Base-by-base conservation (phyloP, 2,329 filamentous ascomycete species). In the Biscogniauxia marginata region DNA sequence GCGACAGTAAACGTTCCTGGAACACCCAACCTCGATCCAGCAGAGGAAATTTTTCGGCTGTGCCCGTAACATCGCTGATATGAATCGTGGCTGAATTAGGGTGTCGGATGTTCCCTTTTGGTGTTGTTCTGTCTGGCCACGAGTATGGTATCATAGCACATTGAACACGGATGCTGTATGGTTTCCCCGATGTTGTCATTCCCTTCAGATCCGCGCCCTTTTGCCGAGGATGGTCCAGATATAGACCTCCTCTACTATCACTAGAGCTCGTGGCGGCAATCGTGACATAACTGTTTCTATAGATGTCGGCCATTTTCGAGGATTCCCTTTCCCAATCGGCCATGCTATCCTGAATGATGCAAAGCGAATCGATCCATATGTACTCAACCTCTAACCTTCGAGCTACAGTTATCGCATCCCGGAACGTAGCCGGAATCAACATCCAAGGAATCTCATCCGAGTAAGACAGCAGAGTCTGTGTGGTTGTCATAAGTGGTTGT, bases 261-360 rank as follows among this genome's bases (percentile, higher is more conserved):
- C 25, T 47, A n/a, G 55, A 52, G 19, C 49, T 6, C 3, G 52
- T 45, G 0, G 53, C 57, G 16, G 59, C 50, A 23, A 61, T 52
- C 22, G 57, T 59, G 13, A 59, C 3, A 18, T 57, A 51, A 20
- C 50, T 50, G 24, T 61, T 57, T 19, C 49, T 49, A 22, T 59
- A 59, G 7, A 61, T 56, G 13, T 54, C 46, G 11, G 57, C 53
- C 56, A 61, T 59, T 22, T 34, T 61, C 2, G 57, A 55, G 16
- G 54, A 57, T 46, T 57, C 57, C 3, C 2, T 22, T 34, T 39
- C 50, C 50, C 56, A 59, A 21, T 59, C 56, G 0, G 13, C 13
- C 7, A n/a, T 19, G 11, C 56, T 59, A 4, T 61, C 56, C 30
- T 61, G 55, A 16, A 60, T 50, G 30, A 39, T 16, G 7, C 13